Conservation (phyloP, 257 asterid genomes). For the Solanum okadae region DNA sequence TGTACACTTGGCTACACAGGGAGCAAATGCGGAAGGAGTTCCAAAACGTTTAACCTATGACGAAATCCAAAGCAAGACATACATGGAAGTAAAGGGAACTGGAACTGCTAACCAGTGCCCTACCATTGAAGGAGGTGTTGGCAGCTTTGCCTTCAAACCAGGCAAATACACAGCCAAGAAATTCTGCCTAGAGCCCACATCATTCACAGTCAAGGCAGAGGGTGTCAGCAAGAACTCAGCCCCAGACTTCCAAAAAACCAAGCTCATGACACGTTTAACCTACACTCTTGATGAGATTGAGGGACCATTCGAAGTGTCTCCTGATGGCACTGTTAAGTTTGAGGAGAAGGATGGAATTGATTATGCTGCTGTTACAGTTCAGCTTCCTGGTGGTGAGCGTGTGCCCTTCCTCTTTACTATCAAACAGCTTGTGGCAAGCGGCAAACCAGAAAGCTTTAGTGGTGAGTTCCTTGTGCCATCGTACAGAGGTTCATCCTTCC, state of each 20-base stretch:
- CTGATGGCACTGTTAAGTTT: conserved; percentile 71
- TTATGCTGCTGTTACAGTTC: conserved; percentile 96
- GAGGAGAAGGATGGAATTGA: conserved; percentile 97
- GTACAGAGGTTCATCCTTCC: conserved; percentile 95
- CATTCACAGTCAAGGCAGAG: conserved; percentile 96
- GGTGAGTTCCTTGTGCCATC: conserved; percentile 92
- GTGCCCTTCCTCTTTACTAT: conserved; percentile 91
- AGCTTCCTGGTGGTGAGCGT: conserved; percentile 98
- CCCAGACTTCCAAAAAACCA: conserved; percentile 87
- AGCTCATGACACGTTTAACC: conserved; percentile 97
- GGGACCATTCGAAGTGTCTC: conserved; percentile 86
- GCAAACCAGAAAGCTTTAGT: conserved; percentile 58
- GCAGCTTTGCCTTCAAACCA: conserved; percentile 55
- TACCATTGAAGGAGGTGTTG: conserved; percentile 74
- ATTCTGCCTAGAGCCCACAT: conserved; percentile 90
- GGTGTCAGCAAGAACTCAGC: conserved; percentile 71
- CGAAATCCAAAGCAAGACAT: conserved; percentile 91
- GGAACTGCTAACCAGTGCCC: conserved; percentile 99
- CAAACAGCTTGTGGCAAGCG: conserved; percentile 89
- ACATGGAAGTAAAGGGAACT: conserved; percentile 85
- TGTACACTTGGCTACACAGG: conserved; percentile 24
- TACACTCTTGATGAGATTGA: conserved; percentile 99
- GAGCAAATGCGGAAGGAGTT: conserved; percentile 81
- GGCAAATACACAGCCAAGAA: conserved; percentile 88
- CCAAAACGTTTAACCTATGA: conserved; percentile 81